Base-by-base conservation (phyloP, 495 filamentous ascomycete species). In the Echria macrotheca region DNA sequence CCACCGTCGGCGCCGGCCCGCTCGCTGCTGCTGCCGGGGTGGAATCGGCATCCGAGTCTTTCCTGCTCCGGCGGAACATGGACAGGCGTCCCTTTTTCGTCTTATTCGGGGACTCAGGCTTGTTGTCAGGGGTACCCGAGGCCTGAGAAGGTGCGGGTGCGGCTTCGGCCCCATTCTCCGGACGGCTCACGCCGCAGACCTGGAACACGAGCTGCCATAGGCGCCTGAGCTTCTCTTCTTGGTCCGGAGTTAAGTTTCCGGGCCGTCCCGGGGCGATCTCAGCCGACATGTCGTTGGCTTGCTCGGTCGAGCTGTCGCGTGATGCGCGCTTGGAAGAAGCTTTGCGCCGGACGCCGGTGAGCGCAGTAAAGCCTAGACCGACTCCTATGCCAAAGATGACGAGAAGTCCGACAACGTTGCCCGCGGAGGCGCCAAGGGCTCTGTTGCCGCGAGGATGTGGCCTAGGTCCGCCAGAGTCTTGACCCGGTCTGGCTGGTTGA, bases 171-270 rank as follows among this genome's bases (percentile, higher is more conserved):
- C 58, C 50, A 41, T 65, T 52, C 36, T 65, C 60, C 24, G 55
- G 17, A 49, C 56, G 50, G 42, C 59, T 65, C 15, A 95, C 80
- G 31, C 85, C 88, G 63, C 91, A 96, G 39, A 95, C 78, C 39
- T 84, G 83, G 49, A 96, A 75, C 19, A 85, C 74, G 39, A 82
- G 71, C 7, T 77, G 64, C 93, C 93, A 98, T 58, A 97, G 77
- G 62, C 91, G 86, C 60, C 83, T 84, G 42, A 98, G 71, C 67
- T 94, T 96, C 54, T 75, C 81, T 56, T 96, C 88, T 65, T 98
- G 83, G 54, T 95, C 91, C 5, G 79, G 64, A 15, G 93, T 96
- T 42, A 98, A 80, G 60, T 83, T 95, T 50, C 87, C 89, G 31
- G 91, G 84, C 50, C 90, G 82, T 43, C 93, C 93, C 21, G 86